A percentile compares a stretch with the other conserved stretches of the same genome.
phyloP scores from a whole-genome alignment of 257 asterid species.

The Gentiana dahurica region DNA sequence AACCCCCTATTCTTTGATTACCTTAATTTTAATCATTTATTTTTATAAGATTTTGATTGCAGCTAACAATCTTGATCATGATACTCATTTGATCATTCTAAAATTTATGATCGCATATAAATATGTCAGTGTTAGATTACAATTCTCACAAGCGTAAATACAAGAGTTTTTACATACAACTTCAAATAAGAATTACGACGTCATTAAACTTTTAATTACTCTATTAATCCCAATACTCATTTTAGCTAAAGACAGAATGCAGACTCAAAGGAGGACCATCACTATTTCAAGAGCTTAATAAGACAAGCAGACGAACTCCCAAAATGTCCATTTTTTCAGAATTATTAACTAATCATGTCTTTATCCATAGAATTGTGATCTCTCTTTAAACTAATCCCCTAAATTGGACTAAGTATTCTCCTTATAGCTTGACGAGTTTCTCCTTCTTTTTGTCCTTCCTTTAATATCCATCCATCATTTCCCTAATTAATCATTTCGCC shows the following conservation, averaged over 20 bases:
- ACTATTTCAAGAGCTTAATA: neutral
- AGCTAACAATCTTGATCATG: neutral
- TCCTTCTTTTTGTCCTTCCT: constrained; percentile 3
- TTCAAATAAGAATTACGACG: too few species aligned
- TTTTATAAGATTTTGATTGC: too few species aligned
- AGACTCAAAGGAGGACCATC: constrained; percentile 1
- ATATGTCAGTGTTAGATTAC: neutral
- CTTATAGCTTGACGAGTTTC: constrained; percentile 2
- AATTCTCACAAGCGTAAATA: neutral
- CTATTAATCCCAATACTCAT: too few species aligned
- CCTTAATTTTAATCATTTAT: too few species aligned
- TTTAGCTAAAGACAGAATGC: constrained; percentile 1
- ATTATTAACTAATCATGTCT: constrained; percentile 1
- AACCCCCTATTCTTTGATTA: too few species aligned
- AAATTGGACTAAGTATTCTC: neutral
- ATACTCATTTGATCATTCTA: neutral
- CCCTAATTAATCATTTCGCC: neutral
- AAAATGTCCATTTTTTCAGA: constrained; percentile 1
- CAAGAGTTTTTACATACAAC: too few species aligned
- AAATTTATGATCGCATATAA: neutral
- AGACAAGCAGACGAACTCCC: neutral
- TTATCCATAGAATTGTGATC: neutral
- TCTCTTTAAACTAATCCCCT: neutral
- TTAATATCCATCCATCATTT: neutral
- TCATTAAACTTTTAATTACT: too few species aligned